Base-by-base conservation (phyloP, 768 basidiomycete genomes). In the Basidioascus undulatus region DNA sequence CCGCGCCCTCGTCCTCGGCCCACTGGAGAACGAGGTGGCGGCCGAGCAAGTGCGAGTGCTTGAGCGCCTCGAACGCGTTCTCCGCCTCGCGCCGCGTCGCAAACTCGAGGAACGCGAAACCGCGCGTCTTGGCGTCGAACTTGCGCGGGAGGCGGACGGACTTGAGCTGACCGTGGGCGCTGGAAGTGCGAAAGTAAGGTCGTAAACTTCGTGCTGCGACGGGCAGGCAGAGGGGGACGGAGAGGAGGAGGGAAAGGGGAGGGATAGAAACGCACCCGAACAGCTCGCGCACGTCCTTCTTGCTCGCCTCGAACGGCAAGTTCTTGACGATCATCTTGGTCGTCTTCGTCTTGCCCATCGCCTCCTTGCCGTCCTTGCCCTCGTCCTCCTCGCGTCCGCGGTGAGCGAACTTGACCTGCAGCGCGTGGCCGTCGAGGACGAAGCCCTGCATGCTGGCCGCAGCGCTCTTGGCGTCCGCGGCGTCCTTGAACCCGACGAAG, bases 311-410 rank as follows among this genome's bases (percentile, higher is more conserved):
- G 62, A 98, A 98, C 31, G 92, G 86, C 40, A 94, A 68, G 52
- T 98, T 98, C 71, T 94, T 96, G 49, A 96, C 83, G 38, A 96
- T 72, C 68, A 96, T 74, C 71, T 94, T 96, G 47, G 84, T 79
- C 46, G 78, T 76, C 44, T 67, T 67, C 37, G 66, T 70, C 61
- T 69, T 74, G 24, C 61, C 57, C 8, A 48, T 48, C 8, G 30
- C 40, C 13, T 50, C 60, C 20, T 53, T 58, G 42, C 56, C 62
- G 25, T 53, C 62, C 33, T 59, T 61, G 37, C 49, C 56, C 16
- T 47, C 43, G 8, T 69, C 71, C 27, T 72, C 77, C 31, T 71
- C 72, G 24, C 35, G 23, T 0, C 82, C 83, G 6, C 86, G 67
- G 16, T 80, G 79, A 3, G 89, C 82, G 43, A 86, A 87, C 55